Base-by-base conservation (phyloP, 1,284 basidiomycete species). In the Mrakiaceae sp. region DNA sequence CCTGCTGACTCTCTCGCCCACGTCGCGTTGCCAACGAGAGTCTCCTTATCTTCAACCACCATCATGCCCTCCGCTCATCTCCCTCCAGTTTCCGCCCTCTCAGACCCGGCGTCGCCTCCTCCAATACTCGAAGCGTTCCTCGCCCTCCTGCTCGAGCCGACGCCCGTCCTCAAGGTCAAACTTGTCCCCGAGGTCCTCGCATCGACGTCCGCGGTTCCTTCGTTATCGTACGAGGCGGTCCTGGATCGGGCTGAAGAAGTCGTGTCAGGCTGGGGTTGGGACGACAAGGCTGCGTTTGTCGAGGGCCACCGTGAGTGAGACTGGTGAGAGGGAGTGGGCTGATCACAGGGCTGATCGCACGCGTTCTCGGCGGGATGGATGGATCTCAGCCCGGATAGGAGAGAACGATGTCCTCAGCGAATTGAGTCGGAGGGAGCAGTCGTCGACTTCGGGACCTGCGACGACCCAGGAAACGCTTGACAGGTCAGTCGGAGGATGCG, bases 401-500 rank as follows among this genome's bases (percentile, higher is more conserved):
- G 65, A 66, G n/a, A 62, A 62, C 2, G 65, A 66, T n/a, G 58
- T 63, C 3, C 47, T 66, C 5, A 59, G 55, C 10, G 65, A 66
- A 14, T 49, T 66, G 9, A 63, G 61, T 48, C 60, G 50, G 57
- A 63, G 61, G 50, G 65, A 66, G 62, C 65, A 66, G 16, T 12
- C 27, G 46, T 43, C 4, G 57, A n/a, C 42, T 4, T 40, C 53
- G 5, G 62, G 51, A 1, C 58, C 61, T 6, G 51, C 61, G 12
- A 66, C 65, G 47, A 66, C 44, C 39, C 57, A 66, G 47, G 65
- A 50, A 11, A 66, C 65, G 46, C 51, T 66, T 16, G 65, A 66
- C 27, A 27, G 62, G 65, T 66, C 43, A 50, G 64, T 46, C 39
- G 46, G 11, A 39, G 1, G 5, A 5, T 53, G 4, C 27, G 12